Evolutionary conservation across 768 basidiomycete species (phyloP).

Genomic region (Paxillus involutus): DNA sequence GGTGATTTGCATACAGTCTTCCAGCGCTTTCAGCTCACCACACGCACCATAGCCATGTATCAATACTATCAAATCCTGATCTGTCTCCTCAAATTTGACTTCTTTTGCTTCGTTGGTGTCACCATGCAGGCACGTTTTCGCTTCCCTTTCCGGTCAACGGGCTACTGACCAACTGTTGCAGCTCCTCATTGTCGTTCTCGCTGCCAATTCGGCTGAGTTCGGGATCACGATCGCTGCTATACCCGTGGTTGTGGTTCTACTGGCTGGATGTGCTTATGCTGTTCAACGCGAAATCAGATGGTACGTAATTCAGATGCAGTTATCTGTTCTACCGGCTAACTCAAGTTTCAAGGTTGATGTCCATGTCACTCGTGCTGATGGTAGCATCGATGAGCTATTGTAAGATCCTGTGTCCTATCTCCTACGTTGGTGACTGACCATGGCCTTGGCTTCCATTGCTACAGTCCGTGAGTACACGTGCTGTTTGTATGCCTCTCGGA

Average conservation of each 20-base stretch:
- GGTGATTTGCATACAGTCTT: conserved; percentile 19
- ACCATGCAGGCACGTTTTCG: conserved; percentile 70
- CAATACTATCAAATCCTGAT: conserved; percentile 87
- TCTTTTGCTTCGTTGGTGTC: conserved; percentile 84
- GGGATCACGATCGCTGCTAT: conserved; percentile 82
- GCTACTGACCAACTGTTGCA: conserved; percentile 25
- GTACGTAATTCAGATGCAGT: conserved; percentile 37
- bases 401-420: conserved; percentile 37
- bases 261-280: conserved; percentile 65
- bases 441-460: conserved; percentile 1
- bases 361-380: conserved; percentile 71
- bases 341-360: conserved; percentile 59
- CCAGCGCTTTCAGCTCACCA: neutral
- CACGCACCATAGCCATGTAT: conserved; percentile 66
- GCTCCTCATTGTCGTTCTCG: conserved; percentile 81
- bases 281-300: conserved; percentile 81
- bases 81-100: conserved; percentile 87
- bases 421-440: conserved; percentile 2
- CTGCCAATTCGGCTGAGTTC: conserved; percentile 67
- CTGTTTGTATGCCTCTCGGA: neutral
- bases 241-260: conserved; percentile 69
- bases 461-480: conserved; percentile 28
- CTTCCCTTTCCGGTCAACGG: neutral
- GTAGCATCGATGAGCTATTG: conserved; percentile 75
- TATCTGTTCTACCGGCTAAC: conserved; percentile 1